Percentiles rank a stretch among this genome's conserved stretches.
Conservation (phyloP, 2,329 filamentous ascomycete genomes). For the Ascochyta clinopodiicola region DNA sequence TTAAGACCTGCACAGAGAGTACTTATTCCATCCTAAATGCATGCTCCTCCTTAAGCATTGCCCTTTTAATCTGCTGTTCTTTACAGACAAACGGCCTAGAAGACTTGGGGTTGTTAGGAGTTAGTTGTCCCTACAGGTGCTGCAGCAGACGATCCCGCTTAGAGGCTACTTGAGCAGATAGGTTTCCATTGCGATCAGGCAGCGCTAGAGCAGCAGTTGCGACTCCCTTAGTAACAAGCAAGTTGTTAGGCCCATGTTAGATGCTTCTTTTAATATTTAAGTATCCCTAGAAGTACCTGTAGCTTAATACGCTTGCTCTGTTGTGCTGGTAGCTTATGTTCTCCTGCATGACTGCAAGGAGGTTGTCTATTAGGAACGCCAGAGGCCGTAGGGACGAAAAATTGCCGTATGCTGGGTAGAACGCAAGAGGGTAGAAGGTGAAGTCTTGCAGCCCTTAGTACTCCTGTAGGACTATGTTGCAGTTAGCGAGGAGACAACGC, state of each 20-base stretch:
- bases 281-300: slow-evolving; percentile 1
- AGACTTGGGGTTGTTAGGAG: not conserved
- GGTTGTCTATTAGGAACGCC: slow-evolving; percentile 10
- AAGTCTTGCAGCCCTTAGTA: slow-evolving; percentile 8
- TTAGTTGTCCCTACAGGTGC: not conserved
- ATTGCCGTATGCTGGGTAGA: slow-evolving; percentile 6
- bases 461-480: slow-evolving; percentile 6
- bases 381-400: slow-evolving; percentile 1
- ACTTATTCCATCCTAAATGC: not conserved
- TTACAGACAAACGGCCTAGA: not conserved
- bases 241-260: not conserved
- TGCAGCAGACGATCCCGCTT: slow-evolving; percentile 1
- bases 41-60: not conserved
- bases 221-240: not conserved
- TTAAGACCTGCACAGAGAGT: not conserved
- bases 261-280: not conserved
- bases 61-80: not conserved
- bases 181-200: no score
- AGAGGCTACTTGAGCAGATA: no score
- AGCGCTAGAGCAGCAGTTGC: not conserved
- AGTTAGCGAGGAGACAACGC: slow-evolving; percentile 11
- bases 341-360: slow-evolving; percentile 5
- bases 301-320: not conserved
- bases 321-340: slow-evolving; percentile 15
- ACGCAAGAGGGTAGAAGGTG: slow-evolving; percentile 10